Base-by-base conservation (phyloP, 2,329 filamentous ascomycete species). In the Microdochium nivale region DNA sequence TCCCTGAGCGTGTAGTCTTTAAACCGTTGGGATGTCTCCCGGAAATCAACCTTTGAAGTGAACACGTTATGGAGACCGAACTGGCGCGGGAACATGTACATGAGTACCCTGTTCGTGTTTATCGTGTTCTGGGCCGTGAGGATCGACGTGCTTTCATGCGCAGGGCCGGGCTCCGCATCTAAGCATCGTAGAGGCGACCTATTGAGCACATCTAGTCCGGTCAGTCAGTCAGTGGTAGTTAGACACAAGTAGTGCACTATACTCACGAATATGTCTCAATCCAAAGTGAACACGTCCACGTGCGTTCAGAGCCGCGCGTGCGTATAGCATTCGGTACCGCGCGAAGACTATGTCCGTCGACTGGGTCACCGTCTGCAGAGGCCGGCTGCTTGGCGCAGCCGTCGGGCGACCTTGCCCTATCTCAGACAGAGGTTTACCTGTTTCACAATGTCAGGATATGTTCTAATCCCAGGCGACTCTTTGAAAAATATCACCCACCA, bases 1-100 rank as follows among this genome's bases (percentile, higher is more conserved):
- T 97, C 92, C 19, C 92, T 84, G 11, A 90, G 66, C 0, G 87
- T 91, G 63, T 96, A 95, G 65, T 96, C 90, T 61, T 89, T 88
- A 61, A 92, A 84, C 25, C 79, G 79, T 59, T 92, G 86, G 0
- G 81, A 73, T 0, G 86, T 92, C 60, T 88, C 80, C 48, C 70
- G 77, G 23, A 63, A 65, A 63, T 94, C 79, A 16, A 86, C 76
- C 3, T 73, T 70, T 4, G 84, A 88, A 0, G 84, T 90, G 64
- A 97, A 96, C n/a, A 87, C 90, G 67, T 97, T 99, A 63, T 95
- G 90, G 3, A 99, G 72, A 14, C 82, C 81, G 62, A 96, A 97
- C 62, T 97, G 91, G 11, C 86, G 79, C 30, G 94, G 94, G 59
- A 99, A 99, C 1, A 99, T 84, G 67, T 97, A 92, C 74, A 92